Evolutionary conservation across 2,329 filamentous ascomycete species (phyloP).

Genomic region (Monascus ruber): DNA sequence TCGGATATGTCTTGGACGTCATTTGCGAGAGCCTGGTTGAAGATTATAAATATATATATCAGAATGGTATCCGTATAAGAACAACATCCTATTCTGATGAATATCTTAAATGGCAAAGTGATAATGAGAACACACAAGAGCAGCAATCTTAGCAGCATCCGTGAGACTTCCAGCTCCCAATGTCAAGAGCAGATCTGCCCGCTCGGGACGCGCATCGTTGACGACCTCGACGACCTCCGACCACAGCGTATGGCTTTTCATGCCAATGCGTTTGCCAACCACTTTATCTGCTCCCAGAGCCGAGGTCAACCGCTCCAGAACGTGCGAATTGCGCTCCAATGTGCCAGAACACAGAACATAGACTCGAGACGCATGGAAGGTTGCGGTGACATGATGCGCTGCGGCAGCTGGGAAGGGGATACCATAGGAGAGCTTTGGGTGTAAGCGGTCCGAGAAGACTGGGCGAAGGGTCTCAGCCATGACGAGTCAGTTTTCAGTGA

Average conservation of each 20-base stretch:
- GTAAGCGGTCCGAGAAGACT: slow-evolving; percentile 23
- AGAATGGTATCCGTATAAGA: not conserved
- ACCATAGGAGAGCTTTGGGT: slow-evolving; percentile 38
- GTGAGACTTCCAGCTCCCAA: slow-evolving; percentile 46
- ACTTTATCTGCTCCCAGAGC: slow-evolving; percentile 28
- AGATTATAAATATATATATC: not conserved
- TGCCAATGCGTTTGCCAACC: slow-evolving; percentile 39
- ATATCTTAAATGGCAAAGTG: too few species aligned
- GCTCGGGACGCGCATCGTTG: slow-evolving; percentile 24
- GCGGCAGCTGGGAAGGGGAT: slow-evolving; percentile 36
- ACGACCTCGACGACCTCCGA: slow-evolving; percentile 41
- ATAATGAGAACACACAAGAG: slow-evolving; percentile 23
- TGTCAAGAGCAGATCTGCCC: slow-evolving; percentile 42
- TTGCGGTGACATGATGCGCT: slow-evolving; percentile 33
- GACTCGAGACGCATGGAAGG: slow-evolving; percentile 35
- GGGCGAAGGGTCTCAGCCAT: slow-evolving; percentile 26
- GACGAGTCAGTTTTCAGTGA: not conserved
- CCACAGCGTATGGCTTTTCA: slow-evolving; percentile 45
- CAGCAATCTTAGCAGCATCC: slow-evolving; percentile 44
- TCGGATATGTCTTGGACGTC: slow-evolving; percentile 26
- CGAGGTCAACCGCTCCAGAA: slow-evolving; percentile 30
- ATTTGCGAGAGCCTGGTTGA: slow-evolving; percentile 37
- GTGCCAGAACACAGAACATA: slow-evolving; percentile 44
- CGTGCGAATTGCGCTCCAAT: slow-evolving; percentile 36
- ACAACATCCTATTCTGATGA: too few species aligned